Conservation (phyloP, 1,284 basidiomycete species). For the Pyrrhoderma noxium region DNA sequence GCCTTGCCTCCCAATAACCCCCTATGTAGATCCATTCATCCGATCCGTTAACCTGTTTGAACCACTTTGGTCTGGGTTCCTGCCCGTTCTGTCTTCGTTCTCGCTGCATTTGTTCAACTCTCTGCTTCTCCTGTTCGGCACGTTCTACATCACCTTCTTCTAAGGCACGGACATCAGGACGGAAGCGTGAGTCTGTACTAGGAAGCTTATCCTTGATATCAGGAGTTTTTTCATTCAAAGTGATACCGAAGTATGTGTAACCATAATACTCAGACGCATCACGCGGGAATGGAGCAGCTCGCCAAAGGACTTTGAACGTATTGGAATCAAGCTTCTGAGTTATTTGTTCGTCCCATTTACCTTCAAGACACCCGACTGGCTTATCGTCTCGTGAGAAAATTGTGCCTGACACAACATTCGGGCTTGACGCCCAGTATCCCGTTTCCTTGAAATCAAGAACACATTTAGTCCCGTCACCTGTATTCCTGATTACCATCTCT, state of each 20-base stretch:
- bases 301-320: slow-evolving; percentile 71
- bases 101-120: slow-evolving; percentile 69
- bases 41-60: slow-evolving; percentile 48
- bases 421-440: slow-evolving; percentile 67
- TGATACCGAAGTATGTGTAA: slow-evolving; percentile 73
- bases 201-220: slow-evolving; percentile 67
- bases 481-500: slow-evolving; percentile 66
- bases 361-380: slow-evolving; percentile 55
- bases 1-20: slow-evolving; percentile 77
- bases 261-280: slow-evolving; percentile 73
- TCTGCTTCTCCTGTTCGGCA: slow-evolving; percentile 72
- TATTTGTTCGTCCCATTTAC: slow-evolving; percentile 79
- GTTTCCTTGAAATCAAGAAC: slow-evolving; percentile 78
- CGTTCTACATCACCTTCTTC: slow-evolving; percentile 74
- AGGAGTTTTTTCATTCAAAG: slow-evolving; percentile 73
- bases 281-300: slow-evolving; percentile 65
- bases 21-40: slow-evolving; percentile 70
- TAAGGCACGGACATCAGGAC: slow-evolving; percentile 82
- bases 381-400: slow-evolving; percentile 51
- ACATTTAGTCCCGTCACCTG: slow-evolving; percentile 46
- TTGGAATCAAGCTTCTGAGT: slow-evolving; percentile 58
- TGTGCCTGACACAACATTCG: slow-evolving; percentile 65
- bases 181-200: slow-evolving; percentile 77
- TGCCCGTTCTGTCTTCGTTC: slow-evolving; percentile 52
- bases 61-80: slow-evolving; percentile 63